Conservation (phyloP, 1,284 basidiomycete species). For the Ustilago cynodontis region DNA sequence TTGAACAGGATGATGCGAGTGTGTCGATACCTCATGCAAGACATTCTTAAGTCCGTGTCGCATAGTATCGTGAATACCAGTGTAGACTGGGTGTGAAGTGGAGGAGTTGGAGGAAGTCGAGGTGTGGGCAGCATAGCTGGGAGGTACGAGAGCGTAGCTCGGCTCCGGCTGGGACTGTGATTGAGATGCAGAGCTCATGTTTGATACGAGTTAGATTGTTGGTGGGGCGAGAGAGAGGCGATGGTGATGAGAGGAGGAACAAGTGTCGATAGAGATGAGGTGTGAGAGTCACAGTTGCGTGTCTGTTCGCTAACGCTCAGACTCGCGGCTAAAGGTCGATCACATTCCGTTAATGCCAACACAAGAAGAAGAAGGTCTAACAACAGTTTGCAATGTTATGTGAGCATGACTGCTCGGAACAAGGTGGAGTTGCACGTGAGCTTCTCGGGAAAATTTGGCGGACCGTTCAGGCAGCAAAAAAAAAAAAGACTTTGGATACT, state of each 20-base stretch:
- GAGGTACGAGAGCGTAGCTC: slow-evolving; percentile 56
- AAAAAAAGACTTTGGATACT: neutral
- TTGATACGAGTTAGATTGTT: neutral
- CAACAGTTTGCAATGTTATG: neutral
- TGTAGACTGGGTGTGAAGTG: slow-evolving; percentile 62
- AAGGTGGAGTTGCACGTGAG: slow-evolving; percentile 25
- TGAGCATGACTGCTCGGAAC: slow-evolving; percentile 5
- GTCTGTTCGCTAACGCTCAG: slow-evolving; percentile 2
- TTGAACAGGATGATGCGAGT: slow-evolving; percentile 62
- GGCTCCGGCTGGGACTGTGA: slow-evolving; percentile 33
- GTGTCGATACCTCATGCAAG: slow-evolving; percentile 51
- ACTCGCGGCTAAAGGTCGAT: slow-evolving; percentile 16
- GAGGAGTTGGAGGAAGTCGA: slow-evolving; percentile 34
- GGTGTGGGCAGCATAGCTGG: slow-evolving; percentile 32
- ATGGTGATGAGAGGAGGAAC: slow-evolving; percentile 2
- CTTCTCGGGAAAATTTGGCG: neutral
- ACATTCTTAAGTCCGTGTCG: slow-evolving; percentile 62
- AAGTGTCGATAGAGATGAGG: no score
- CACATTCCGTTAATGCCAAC: slow-evolving; percentile 8
- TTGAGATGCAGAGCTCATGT: slow-evolving; percentile 31
- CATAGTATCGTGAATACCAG: slow-evolving; percentile 66
- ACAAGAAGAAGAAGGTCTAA: slow-evolving; percentile 14
- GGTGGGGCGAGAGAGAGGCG: neutral
- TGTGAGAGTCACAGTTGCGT: slow-evolving; percentile 6
- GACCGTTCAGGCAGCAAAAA: slow-evolving; percentile 10